Base-by-base conservation (phyloP, 78 protist species). In the Capsaspora owczarzaki region DNA sequence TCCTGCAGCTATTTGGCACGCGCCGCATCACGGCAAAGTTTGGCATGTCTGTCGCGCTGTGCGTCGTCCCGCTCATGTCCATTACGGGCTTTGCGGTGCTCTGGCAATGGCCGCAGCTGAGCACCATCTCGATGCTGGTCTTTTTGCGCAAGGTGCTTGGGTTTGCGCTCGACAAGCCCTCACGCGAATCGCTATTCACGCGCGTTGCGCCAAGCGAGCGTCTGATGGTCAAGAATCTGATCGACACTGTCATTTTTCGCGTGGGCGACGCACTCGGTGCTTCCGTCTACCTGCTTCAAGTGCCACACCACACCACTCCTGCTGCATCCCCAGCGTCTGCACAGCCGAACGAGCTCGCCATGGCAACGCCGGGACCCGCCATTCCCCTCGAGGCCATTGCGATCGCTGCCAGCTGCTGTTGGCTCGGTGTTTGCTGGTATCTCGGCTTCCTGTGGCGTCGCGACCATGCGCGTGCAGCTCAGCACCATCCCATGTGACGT, bases 141-240 rank as follows among this genome's bases (percentile, higher is more conserved):
- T 29, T 56, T 29, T 25, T 12, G 4, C 66, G 66, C 4, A 56
- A 56, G 14, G 66, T 56, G 10, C 33, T 29, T 6, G 66, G 66
- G 14, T 56, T 56, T 12, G 66, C 66, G 66, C 66, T 56, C 10
- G 66, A 56, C 14, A 56, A 56, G 66, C 33, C 66, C 66, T 16
- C 66, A 25, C 66, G 66, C 66, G 66, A 56, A 12, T 25, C 66
- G 66, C 66, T 56, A 29, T 56, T 56, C n/a, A 56, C 66, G n/a
- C 12, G 12, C 33, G 33, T 56, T 29, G 66, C 33, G 20, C 4
- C 66, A 10, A 29, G 25, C 33, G 66, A 56, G n/a, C 66, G 66
- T 2, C 12, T 29, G 35, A 10, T 56, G 33, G 66, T 29, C 20
- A 56, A 56, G 66, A 56, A 10, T 10, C 66, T 56, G 33, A 56